A percentile compares a stretch with the other conserved stretches of the same genome.
phyloP scores from a whole-genome alignment of 2,329 filamentous ascomycete genomes.

The Stachybotrys elegans region DNA sequence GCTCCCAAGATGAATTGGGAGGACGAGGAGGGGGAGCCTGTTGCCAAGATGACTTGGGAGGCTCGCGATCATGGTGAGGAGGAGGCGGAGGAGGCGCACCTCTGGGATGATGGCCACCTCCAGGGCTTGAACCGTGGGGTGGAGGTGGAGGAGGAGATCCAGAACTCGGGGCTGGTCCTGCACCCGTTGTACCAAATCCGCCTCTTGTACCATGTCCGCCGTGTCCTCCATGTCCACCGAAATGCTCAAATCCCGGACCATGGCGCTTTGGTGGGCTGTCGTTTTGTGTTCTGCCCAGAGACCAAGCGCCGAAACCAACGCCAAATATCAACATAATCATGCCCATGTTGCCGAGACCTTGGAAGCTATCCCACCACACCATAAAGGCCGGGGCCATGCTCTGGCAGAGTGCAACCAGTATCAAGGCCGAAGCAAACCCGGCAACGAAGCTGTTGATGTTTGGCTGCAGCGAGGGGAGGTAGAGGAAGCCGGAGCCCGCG shows the following conservation, averaged over 20 bases:
- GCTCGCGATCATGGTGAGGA: constrained; percentile 5
- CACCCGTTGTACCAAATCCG: constrained; percentile 23
- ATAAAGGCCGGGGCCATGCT: constrained; percentile 68
- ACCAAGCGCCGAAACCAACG: constrained; percentile 76
- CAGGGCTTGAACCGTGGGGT: constrained; percentile 15
- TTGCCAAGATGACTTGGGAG: background rate
- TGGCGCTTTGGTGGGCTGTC: constrained; percentile 15
- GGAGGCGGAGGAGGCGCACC: constrained; percentile 5
- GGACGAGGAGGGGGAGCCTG: background rate
- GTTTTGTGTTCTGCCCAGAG: constrained; percentile 36
- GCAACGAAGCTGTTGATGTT: constrained; percentile 89
- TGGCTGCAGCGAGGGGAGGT: constrained; percentile 83
- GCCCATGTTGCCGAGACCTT: constrained; percentile 67
- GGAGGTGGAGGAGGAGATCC: constrained; percentile 26
- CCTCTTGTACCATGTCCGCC: no score
- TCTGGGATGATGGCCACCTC: constrained; percentile 6
- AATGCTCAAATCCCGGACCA: constrained; percentile 15
- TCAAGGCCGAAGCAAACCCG: constrained; percentile 72
- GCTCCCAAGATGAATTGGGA: background rate
- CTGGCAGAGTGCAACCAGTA: constrained; percentile 67
- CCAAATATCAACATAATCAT: constrained; percentile 67
- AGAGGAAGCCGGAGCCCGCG: constrained; percentile 82
- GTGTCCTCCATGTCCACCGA: constrained; percentile 14
- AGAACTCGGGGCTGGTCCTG: constrained; percentile 26
- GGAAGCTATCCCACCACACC: constrained; percentile 66